A percentile compares a stretch with the other conserved stretches of the same genome.
These are phyloP conservation scores for Tolypocladium tropicale DNA, from an alignment of 2,329 filamentous ascomycete species.

Conservation along the genomic window DNA sequence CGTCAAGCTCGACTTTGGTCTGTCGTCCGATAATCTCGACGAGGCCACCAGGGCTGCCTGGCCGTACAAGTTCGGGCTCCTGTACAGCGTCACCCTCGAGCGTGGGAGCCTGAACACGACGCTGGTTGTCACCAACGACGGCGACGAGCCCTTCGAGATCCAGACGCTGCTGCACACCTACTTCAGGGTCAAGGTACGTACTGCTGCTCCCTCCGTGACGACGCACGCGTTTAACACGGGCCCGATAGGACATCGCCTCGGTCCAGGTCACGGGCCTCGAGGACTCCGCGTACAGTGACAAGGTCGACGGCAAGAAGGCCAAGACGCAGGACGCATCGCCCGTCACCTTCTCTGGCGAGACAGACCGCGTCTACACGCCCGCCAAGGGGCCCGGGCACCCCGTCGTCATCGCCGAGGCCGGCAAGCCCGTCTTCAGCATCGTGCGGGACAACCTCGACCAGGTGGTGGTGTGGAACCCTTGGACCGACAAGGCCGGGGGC, in stretches of 20 bases:
- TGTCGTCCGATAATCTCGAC: slow-evolving; percentile 62
- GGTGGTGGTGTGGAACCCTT: slow-evolving; percentile 95
- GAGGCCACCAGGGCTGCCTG: slow-evolving; percentile 62
- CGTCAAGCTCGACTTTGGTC: slow-evolving; percentile 92
- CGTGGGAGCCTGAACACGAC: slow-evolving; percentile 67
- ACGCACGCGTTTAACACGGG: neutral
- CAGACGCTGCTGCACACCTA: slow-evolving; percentile 91
- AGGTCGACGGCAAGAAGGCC: slow-evolving; percentile 56
- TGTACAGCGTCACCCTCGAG: slow-evolving; percentile 85
- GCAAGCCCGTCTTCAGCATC: slow-evolving; percentile 58
- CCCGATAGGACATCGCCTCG: slow-evolving; percentile 69
- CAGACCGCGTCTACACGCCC: slow-evolving; percentile 80
- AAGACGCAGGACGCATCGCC: slow-evolving; percentile 54
- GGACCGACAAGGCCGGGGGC: slow-evolving; percentile 70
- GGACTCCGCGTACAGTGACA: slow-evolving; percentile 71
- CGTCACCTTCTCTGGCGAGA: slow-evolving; percentile 65
- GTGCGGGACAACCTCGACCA: slow-evolving; percentile 78
- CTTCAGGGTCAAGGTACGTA: slow-evolving; percentile 63
- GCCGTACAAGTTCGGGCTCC: slow-evolving; percentile 79
- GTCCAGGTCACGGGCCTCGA: slow-evolving; percentile 67
- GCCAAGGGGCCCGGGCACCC: slow-evolving; percentile 47
- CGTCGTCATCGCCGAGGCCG: slow-evolving; percentile 51
- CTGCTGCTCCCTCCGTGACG: neutral
- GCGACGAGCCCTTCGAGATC: slow-evolving; percentile 73
- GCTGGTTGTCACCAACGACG: slow-evolving; percentile 83